These are phyloP conservation scores for Rubroshorea leprosula DNA, from an alignment of 345 rosid species.

Conservation along the genomic window DNA sequence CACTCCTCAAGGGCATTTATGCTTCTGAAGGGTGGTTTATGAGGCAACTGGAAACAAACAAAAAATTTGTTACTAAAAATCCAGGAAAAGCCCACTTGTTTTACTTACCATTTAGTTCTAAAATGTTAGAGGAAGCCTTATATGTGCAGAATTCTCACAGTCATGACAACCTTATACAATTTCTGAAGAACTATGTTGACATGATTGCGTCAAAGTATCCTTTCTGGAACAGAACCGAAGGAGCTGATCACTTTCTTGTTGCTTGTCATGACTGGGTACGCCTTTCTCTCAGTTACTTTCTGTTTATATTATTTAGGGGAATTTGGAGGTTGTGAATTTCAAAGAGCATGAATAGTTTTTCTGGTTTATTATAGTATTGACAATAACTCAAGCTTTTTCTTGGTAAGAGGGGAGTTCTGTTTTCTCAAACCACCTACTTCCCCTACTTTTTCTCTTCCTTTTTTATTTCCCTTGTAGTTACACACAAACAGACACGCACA, in stretches of 20 bases:
- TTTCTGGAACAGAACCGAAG: conserved; percentile 89
- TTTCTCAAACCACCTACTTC: too few species aligned
- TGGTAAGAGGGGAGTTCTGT: too few species aligned
- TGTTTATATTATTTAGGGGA: not conserved
- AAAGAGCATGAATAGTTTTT: too few species aligned
- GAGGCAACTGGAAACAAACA: conserved; percentile 69
- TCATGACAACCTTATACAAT: conserved; percentile 52
- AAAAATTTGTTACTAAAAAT: conserved; percentile 52
- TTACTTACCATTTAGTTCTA: conserved; percentile 88
- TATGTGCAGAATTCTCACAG: conserved; percentile 70
- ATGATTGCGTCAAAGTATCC: conserved; percentile 51
- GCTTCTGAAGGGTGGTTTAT: conserved; percentile 99
- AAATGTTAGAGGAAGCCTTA: conserved; percentile 62
- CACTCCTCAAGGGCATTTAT: conserved; percentile 78
- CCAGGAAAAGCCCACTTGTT: conserved; percentile 75
- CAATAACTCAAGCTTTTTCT: too few species aligned
- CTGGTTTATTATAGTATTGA: too few species aligned
- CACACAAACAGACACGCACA: too few species aligned
- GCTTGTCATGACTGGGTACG: conserved; percentile 99
- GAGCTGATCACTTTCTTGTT: conserved; percentile 87
- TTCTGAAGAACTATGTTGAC: conserved; percentile 58
- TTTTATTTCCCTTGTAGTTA: too few species aligned
- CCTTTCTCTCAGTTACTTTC: conserved; percentile 15
- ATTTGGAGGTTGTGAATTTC: not conserved
- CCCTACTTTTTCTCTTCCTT: too few species aligned